A percentile compares a stretch with the other conserved stretches of the same genome.
Conservation (phyloP, 352 stramenopile species). For the Phytophthora melonis region DNA sequence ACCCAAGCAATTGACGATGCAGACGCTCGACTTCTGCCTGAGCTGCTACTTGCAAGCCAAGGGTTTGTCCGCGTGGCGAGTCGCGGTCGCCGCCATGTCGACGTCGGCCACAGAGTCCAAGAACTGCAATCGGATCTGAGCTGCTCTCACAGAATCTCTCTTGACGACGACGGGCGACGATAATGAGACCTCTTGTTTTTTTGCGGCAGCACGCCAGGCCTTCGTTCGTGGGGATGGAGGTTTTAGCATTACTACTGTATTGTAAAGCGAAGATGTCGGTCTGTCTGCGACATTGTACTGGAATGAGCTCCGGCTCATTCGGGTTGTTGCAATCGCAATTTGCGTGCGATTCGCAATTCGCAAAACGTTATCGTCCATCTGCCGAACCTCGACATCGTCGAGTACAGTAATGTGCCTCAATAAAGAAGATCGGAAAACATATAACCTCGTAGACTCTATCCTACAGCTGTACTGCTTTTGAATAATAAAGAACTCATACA, state of each 20-base stretch:
- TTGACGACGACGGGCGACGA: too few species aligned
- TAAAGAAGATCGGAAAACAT: too few species aligned
- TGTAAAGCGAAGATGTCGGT: too few species aligned
- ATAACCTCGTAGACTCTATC: too few species aligned
- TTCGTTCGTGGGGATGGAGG: not conserved
- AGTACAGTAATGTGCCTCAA: too few species aligned
- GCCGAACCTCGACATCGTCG: not conserved
- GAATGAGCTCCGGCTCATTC: not conserved
- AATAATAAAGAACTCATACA: too few species aligned
- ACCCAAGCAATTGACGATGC: slow-evolving; percentile 28
- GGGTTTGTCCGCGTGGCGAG: slow-evolving; percentile 48
- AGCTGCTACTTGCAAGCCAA: slow-evolving; percentile 60
- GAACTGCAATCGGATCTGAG: not conserved
- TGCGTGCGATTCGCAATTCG: too few species aligned
- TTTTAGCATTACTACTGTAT: too few species aligned
- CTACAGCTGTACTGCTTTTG: too few species aligned
- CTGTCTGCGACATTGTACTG: too few species aligned
- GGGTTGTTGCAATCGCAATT: not conserved
- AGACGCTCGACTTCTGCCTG: slow-evolving; percentile 57
- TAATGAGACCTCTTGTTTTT: not conserved
- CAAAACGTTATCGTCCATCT: not conserved
- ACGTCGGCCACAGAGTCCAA: not conserved
- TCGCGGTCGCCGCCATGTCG: slow-evolving; percentile 29
- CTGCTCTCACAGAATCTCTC: not conserved
- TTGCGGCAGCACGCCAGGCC: not conserved